Evolutionary conservation across 495 filamentous ascomycete genomes (phyloP).

Genomic region (Podospora pseudocomata): DNA sequence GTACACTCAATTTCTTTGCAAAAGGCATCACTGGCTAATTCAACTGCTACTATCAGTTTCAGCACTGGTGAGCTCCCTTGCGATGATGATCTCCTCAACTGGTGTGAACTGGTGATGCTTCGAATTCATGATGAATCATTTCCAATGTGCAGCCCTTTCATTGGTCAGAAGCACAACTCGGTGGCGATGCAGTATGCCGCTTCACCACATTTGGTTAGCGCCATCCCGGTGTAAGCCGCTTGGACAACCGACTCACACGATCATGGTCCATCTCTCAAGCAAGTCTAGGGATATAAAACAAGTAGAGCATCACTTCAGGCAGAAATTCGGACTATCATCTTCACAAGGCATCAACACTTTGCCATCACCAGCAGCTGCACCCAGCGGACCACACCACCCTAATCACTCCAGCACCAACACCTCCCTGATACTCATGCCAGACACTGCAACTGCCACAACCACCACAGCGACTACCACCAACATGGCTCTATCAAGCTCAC

Average conservation of each 20-base stretch:
- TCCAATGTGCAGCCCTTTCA: neutral
- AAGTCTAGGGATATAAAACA: neutral
- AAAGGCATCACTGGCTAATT: no score
- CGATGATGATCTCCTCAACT: no score
- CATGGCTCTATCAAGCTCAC: neutral
- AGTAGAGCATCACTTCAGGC: neutral
- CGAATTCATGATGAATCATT: slow-evolving; percentile 6
- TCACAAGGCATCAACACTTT: neutral
- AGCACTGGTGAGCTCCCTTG: no score
- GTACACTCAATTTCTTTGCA: no score
- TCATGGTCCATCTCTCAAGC: neutral
- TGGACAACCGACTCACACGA: neutral
- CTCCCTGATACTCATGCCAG: slow-evolving; percentile 4
- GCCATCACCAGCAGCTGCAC: neutral
- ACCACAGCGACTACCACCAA: neutral
- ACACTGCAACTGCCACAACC: neutral
- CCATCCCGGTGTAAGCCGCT: neutral
- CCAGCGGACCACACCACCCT: neutral
- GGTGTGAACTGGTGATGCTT: neutral
- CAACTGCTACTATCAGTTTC: no score
- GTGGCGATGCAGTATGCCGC: neutral
- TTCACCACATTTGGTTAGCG: slow-evolving; percentile 1
- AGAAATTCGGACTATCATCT: neutral
- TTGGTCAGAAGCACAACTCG: neutral
- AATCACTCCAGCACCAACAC: neutral